Base-by-base conservation (phyloP, 148 eudicot species). In the Hydrangea macrophylla region DNA sequence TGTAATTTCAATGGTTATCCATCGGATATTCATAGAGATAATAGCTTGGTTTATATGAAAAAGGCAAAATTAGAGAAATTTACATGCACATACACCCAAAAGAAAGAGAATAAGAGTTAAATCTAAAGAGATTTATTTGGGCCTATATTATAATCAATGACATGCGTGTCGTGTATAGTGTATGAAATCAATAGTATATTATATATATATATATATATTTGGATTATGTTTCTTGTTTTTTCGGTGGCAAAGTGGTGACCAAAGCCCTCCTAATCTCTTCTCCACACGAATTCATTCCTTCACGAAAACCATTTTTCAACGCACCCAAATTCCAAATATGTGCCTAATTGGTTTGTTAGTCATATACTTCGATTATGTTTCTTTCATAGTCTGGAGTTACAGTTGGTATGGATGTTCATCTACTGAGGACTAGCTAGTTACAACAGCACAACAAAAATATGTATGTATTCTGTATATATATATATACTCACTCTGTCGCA, bases 401-500 rank as follows among this genome's bases (percentile, higher is more conserved):
- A 27, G 25, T 65, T 30, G 58, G 69, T 65, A 32, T 20, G 69
- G 53, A 63, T 48, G 67, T 25, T 63, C 35, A 63, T 63, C 67
- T 63, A 42, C 67, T 63, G 67, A 39, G 33, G 53, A 39, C 53
- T 40, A 8, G 26, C 8, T 6, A 63, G 40, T 50, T 32, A 12
- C 17, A 23, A 24, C 22, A 24, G 2, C 22, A n/a, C n/a, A n/a
- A n/a, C 24, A 23, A 54, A 23, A 54, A 54, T 6, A 5, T 18
- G 22, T 54, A 2, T 54, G 57, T 6, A 2, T 54, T 54, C 9
- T 54, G 0, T 2, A 54, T 54, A n/a, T n/a, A n/a, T n/a, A n/a
- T n/a, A n/a, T n/a, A n/a, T n/a, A n/a, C n/a, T n/a, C n/a, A n/a
- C n/a, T n/a, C n/a, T n/a, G n/a, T n/a, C n/a, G n/a, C n/a, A n/a